Evolutionary conservation across 768 basidiomycete genomes (phyloP), one percentile per base, ranked within the genome.

Genomic region (Lactarius hatsudake): DNA sequence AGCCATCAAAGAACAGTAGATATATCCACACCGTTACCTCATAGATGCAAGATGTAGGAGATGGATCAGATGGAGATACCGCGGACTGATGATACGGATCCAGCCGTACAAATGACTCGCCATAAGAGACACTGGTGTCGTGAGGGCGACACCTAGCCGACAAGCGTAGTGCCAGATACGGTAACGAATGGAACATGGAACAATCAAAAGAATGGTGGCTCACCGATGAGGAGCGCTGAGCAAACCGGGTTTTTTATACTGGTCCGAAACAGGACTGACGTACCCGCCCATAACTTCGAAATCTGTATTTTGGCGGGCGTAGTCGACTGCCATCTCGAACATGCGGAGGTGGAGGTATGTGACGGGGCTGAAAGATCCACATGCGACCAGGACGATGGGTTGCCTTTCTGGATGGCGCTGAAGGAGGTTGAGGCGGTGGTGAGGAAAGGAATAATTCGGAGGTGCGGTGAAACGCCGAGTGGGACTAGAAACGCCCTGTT

Each of bases 321-420:
- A 95, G 81, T 98, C 97, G 79, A 90, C 91, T 64, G 96, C 97
- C 97, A 99, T 98, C 76, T 98, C 97, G 78, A 98, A 99, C 95
- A 99, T 98, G 71, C 97, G 92, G 69, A 98, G 86, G 75, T 97
- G 95, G 61, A 96, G 90, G 74, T 95, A 96, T n/a, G 96, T 97
- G 69, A 97, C 91, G 13, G 96, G 96, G 73, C 93, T 96, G 86
- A 98, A 98, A 63, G 94, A 96, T 34, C 96, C 97, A 75, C 97
- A 99, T 56, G 94, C 97, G 67, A 99, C 94, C 69, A 97, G 88
- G 63, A 95, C 92, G 71, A 97, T 79, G n/a, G 94, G 96, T 9
- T 88, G 88, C 78, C 90, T 93, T 26, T 77, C 79, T 9, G 86
- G 74, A 74, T 90, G 84, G 26, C 81, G 84, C 53, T 91, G 84